Percentiles rank a stretch among this genome's conserved stretches.
phyloP scores from a whole-genome alignment of 2,329 filamentous ascomycete species.

The Spiromastix sp. region DNA sequence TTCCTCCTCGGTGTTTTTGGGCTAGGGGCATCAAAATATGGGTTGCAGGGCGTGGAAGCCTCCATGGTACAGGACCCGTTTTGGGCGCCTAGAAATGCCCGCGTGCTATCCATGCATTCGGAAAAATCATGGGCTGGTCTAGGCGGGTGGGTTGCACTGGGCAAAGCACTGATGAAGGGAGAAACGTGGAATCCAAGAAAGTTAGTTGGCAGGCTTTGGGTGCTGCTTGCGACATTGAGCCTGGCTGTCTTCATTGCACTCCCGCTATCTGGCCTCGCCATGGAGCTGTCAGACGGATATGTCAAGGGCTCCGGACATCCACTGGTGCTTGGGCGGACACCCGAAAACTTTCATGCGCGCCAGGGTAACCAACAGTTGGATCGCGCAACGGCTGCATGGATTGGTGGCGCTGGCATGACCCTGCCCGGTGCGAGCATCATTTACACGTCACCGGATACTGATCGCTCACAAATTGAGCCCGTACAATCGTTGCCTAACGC shows the following conservation, averaged over 20 bases:
- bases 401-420: background rate
- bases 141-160: background rate
- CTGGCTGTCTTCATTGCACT: conserved; percentile 1
- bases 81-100: conserved; percentile 1
- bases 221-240: background rate
- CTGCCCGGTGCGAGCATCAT: conserved; percentile 3
- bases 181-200: background rate
- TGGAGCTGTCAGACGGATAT: conserved; percentile 7
- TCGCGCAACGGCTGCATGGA: conserved; percentile 1
- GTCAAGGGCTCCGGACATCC: conserved; percentile 1
- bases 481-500: background rate
- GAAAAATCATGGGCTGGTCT: background rate
- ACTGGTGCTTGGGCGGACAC: background rate
- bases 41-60: conserved; percentile 4
- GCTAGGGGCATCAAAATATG: conserved; percentile 4
- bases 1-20: conserved; percentile 7
- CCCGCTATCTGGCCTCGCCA: conserved; percentile 4
- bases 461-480: background rate
- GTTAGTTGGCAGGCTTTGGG: background rate
- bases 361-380: too few relatives aligned
- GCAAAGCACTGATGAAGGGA: background rate
- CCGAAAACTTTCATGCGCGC: background rate
- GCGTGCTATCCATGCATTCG: conserved; percentile 4
- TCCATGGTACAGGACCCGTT: conserved; percentile 5
- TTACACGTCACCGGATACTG: conserved; percentile 1